Conservation (phyloP, 1,284 basidiomycete genomes). For the Amylostereum areolatum region DNA sequence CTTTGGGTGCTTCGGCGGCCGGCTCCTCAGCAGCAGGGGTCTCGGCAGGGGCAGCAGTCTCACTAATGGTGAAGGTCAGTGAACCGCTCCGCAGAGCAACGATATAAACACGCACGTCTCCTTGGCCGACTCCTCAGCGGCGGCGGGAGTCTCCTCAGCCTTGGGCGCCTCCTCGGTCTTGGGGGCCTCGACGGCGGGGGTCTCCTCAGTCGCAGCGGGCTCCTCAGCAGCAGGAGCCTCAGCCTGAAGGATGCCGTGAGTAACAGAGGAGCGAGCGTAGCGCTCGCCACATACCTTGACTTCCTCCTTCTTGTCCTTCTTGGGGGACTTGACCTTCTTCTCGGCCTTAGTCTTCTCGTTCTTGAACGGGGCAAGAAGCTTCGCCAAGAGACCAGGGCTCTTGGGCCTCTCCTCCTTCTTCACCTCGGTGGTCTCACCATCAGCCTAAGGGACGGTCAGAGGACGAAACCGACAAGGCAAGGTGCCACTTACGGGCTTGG, state of each 20-base stretch:
- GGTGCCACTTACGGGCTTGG: neutral
- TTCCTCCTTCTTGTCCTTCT: constrained; percentile 59
- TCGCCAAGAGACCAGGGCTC: constrained; percentile 68
- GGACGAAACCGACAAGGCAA: constrained; percentile 4
- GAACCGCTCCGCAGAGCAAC: neutral
- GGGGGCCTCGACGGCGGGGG: constrained; percentile 27
- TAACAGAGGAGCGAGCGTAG: no score
- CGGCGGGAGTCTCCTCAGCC: constrained; percentile 33
- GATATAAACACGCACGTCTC: constrained; percentile 43
- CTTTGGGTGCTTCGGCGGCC: constrained; percentile 44
- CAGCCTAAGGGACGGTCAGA: constrained; percentile 13
- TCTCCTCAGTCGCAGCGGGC: constrained; percentile 21
- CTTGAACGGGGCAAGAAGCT: constrained; percentile 69
- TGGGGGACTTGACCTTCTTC: constrained; percentile 54
- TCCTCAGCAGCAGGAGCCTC: constrained; percentile 32
- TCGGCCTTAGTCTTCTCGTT: constrained; percentile 41
- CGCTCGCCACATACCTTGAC: constrained; percentile 35
- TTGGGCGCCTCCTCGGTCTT: constrained; percentile 31
- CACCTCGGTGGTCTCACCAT: constrained; percentile 38
- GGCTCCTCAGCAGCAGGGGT: constrained; percentile 22
- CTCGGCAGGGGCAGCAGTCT: constrained; percentile 26
- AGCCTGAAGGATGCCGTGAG: constrained; percentile 14
- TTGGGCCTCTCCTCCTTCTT: constrained; percentile 74
- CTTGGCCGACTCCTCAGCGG: constrained; percentile 43
- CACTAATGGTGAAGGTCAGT: constrained; percentile 1